Conservation (phyloP, 2,329 filamentous ascomycete species). For the Ascochyta rabiei region DNA sequence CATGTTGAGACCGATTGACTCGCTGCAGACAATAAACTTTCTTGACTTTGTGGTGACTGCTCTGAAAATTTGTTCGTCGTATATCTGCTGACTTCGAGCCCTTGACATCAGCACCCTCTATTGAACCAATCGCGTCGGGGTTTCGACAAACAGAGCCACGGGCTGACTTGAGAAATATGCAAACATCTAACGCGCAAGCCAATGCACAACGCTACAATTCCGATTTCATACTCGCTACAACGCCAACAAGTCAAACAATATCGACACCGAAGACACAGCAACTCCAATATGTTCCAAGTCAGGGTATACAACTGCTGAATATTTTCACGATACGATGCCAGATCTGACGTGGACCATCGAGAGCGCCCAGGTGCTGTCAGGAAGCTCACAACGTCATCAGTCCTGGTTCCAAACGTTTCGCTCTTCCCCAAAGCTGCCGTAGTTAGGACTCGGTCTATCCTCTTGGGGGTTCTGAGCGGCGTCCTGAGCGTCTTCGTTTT, state of each 20-base stretch:
- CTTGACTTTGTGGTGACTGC: too few species aligned
- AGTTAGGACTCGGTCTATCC: slow-evolving; percentile 42
- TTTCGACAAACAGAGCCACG: too few species aligned
- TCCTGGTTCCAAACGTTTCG: slow-evolving; percentile 48
- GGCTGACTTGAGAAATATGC: too few species aligned
- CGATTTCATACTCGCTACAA: background rate
- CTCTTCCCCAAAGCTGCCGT: slow-evolving; percentile 52
- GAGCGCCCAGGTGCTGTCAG: background rate
- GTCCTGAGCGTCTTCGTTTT: slow-evolving; percentile 27
- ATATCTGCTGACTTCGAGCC: too few species aligned
- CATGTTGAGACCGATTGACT: too few species aligned
- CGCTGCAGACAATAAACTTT: too few species aligned
- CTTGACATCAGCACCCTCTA: too few species aligned
- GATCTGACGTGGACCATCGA: background rate
- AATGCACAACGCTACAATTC: background rate
- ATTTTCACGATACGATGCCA: background rate
- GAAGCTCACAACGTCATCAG: background rate
- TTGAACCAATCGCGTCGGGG: too few species aligned
- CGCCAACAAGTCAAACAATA: background rate
- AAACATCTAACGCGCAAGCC: too few species aligned
- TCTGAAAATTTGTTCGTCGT: too few species aligned
- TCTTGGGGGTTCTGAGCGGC: slow-evolving; percentile 12
- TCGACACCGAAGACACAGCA: background rate
- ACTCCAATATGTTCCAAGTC: slow-evolving; percentile 12
- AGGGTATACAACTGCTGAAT: slow-evolving; percentile 15